Base-by-base conservation (phyloP, 148 eudicot genomes). In the Silene latifolia region DNA sequence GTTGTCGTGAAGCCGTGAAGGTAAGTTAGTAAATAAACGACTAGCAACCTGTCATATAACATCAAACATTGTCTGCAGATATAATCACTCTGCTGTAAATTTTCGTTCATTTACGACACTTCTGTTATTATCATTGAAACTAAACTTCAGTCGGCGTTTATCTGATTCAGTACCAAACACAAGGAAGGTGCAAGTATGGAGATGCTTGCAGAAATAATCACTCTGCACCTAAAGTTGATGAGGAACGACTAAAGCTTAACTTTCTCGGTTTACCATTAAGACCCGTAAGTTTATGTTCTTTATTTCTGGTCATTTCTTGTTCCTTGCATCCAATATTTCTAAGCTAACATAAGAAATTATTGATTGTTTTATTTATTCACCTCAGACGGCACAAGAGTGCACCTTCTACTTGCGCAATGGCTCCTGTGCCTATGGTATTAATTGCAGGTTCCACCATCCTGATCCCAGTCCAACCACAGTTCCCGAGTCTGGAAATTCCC, bases 151-250 rank as follows among this genome's bases (percentile, higher is more conserved):
- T 65, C 75, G 19, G 35, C 48, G 32, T 57, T 75, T 51, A 29
- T 17, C 39, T 67, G 23, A 75, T 79, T 83, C 61, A 91, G 93
- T 87, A 86, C 82, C 78, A 74, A 29, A 74, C 88, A 73, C 78
- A 86, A 11, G 88, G 82, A 71, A 88, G 89, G 29, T 91, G 96
- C 86, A 91, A 89, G 76, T 89, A 82, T 76, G 96, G 96, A 72
- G 85, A 83, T 74, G 74, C 88, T 74, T 91, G 93, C 78, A 80
- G 85, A 83, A 89, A 77, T 69, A 75, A 51, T 62, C 96, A 91
- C 75, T 73, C 82, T 44, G 77, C 66, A 32, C 70, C 72, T 48
- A 72, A 78, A 60, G 59, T n/a, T 57, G 83, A 68, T 35, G 46
- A 6, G 24, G 73, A 76, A 51, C 35, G 2, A 20, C 72, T 62